phyloP scores from a whole-genome alignment of 1,284 basidiomycete genomes.

The Neotropicomus parvogracilis region DNA sequence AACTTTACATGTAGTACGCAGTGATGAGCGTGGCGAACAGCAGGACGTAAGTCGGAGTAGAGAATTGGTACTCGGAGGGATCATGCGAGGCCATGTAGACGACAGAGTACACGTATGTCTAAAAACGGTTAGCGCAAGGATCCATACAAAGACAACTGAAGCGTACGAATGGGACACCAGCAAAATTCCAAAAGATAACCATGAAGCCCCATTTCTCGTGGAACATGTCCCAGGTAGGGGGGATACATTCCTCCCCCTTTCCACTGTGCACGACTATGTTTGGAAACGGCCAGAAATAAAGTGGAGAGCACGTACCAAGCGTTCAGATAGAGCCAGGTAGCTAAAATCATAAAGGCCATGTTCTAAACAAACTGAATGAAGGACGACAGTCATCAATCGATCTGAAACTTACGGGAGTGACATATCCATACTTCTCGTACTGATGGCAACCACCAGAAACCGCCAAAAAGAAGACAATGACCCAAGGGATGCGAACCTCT shows the following conservation, averaged over 20 bases:
- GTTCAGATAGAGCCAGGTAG: conserved; percentile 95
- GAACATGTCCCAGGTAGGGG: conserved; percentile 99
- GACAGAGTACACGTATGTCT: conserved; percentile 96
- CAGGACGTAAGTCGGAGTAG: conserved; percentile 67
- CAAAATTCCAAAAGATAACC: conserved; percentile 98
- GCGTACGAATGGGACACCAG: conserved; percentile 83
- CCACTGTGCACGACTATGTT: conserved; percentile 36
- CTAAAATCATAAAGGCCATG: conserved; percentile 95
- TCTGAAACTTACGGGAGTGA: conserved; percentile 69
- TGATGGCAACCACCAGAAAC: conserved; percentile 95
- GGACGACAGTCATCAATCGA: not conserved
- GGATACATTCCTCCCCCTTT: conserved; percentile 96
- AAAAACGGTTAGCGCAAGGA: conserved; percentile 26
- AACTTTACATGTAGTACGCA: conserved; percentile 75
- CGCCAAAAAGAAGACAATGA: conserved; percentile 90
- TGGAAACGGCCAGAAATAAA: not conserved
- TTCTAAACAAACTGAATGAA: conserved; percentile 51
- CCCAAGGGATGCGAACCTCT: conserved; percentile 97
- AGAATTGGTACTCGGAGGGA: conserved; percentile 84
- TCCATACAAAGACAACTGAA: not conserved
- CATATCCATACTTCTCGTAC: conserved; percentile 88
- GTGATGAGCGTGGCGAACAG: conserved; percentile 75
- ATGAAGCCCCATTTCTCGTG: conserved; percentile 97
- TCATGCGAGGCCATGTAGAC: conserved; percentile 98
- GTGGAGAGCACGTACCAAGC: conserved; percentile 63